Evolutionary conservation across 768 basidiomycete species (phyloP).

Genomic region (Kwoniella sp.): DNA sequence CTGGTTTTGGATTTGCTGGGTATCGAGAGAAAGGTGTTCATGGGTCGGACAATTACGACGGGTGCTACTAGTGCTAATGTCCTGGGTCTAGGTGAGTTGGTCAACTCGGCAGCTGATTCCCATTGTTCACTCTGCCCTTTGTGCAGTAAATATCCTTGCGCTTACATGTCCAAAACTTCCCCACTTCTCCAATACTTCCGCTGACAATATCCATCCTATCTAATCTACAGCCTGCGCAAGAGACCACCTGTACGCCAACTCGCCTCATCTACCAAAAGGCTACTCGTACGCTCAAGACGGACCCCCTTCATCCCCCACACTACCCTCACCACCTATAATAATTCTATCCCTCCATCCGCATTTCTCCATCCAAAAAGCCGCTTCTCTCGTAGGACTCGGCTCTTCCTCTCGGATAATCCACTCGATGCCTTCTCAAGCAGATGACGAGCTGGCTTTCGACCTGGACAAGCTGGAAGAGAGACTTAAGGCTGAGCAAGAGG

Average conservation of each 20-base stretch:
- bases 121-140: no score
- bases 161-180: no score
- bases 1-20: constrained; percentile 51
- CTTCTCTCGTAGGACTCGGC: constrained; percentile 58
- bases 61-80: constrained; percentile 59
- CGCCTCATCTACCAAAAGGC: constrained; percentile 38
- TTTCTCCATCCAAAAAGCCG: constrained; percentile 58
- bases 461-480: constrained; percentile 46
- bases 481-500: constrained; percentile 42
- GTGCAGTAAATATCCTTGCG: no score
- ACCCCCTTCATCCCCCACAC: constrained; percentile 45
- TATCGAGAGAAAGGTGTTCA: constrained; percentile 45
- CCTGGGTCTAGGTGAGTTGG: constrained; percentile 56
- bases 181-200: no score
- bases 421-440: constrained; percentile 11
- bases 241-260: constrained; percentile 51
- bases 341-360: constrained; percentile 57
- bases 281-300: constrained; percentile 58
- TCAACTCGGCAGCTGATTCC: no score
- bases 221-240: constrained; percentile 54
- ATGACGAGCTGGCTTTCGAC: constrained; percentile 54
- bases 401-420: constrained; percentile 54
- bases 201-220: no score
- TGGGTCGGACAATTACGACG: constrained; percentile 57
- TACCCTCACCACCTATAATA: constrained; percentile 36